phyloP scores from a whole-genome alignment of 2,329 filamentous ascomycete genomes.

The Achaetomium macrosporum region DNA sequence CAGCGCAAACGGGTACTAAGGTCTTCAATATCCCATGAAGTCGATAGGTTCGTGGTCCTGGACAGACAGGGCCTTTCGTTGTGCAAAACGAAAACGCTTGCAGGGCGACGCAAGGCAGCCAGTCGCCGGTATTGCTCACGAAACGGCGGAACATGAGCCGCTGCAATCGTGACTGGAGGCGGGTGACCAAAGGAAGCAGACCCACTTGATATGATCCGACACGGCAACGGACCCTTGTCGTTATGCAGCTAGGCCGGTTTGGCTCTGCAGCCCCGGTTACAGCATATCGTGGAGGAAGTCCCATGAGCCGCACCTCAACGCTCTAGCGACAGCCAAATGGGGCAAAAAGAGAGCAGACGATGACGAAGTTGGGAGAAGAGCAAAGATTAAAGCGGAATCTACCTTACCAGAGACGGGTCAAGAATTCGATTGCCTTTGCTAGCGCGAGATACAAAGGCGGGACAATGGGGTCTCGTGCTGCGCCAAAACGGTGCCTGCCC shows the following conservation, averaged over 20 bases:
- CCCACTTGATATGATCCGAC: constrained; percentile 13
- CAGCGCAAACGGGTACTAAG: background rate
- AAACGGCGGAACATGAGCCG: constrained; percentile 10
- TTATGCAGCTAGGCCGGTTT: background rate
- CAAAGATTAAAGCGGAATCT: too few species aligned
- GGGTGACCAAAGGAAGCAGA: constrained; percentile 12
- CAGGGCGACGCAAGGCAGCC: constrained; percentile 11
- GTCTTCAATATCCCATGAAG: background rate
- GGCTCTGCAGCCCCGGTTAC: too few species aligned
- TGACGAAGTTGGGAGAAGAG: too few species aligned
- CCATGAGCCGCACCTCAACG: background rate
- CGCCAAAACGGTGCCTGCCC: background rate
- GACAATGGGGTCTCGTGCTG: background rate
- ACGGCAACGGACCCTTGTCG: background rate
- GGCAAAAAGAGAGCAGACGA: too few species aligned
- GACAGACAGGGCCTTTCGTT: background rate
- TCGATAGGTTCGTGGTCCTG: background rate
- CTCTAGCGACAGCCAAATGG: too few species aligned
- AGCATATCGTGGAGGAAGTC: too few species aligned
- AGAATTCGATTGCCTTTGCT: too few species aligned
- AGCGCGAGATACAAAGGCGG: too few species aligned
- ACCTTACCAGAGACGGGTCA: too few species aligned
- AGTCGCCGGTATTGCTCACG: constrained; percentile 16
- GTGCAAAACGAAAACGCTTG: constrained; percentile 2
- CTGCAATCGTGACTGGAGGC: constrained; percentile 15